Conservation (phyloP, 2,329 filamentous ascomycete genomes). For the Aspergillus pseudotamarii region DNA sequence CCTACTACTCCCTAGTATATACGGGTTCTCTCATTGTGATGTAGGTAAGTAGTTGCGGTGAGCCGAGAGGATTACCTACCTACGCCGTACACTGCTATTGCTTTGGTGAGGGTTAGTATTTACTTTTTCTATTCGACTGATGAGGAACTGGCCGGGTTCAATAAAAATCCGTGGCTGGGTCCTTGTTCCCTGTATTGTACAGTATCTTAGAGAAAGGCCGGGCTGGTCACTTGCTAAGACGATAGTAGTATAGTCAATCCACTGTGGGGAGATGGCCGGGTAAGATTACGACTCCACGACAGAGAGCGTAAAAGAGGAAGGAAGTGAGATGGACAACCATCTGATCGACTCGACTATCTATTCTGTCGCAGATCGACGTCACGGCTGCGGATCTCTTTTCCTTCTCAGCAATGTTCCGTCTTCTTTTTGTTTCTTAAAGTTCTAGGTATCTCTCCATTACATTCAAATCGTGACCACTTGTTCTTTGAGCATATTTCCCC, state of each 20-base stretch:
- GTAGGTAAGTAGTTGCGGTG: background rate
- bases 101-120: background rate
- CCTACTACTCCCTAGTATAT: background rate
- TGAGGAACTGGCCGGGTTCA: background rate
- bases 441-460: background rate
- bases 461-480: background rate
- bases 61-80: background rate
- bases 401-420: background rate
- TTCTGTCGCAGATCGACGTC: background rate
- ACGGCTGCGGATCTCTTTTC: conserved; percentile 4
- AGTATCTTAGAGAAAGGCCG: background rate
- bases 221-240: background rate
- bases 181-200: background rate
- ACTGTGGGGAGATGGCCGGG: background rate
- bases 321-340: background rate
- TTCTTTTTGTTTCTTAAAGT: background rate
- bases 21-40: background rate
- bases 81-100: background rate
- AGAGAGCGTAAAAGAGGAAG: background rate
- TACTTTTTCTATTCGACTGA: background rate
- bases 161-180: background rate
- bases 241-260: background rate
- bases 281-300: conserved; percentile 4
- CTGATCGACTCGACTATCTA: background rate
- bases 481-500: background rate